Percentiles rank a stretch among this genome's conserved stretches.
phyloP scores from a whole-genome alignment of 441 rosid genomes.

The Erodium chrysanthum region DNA sequence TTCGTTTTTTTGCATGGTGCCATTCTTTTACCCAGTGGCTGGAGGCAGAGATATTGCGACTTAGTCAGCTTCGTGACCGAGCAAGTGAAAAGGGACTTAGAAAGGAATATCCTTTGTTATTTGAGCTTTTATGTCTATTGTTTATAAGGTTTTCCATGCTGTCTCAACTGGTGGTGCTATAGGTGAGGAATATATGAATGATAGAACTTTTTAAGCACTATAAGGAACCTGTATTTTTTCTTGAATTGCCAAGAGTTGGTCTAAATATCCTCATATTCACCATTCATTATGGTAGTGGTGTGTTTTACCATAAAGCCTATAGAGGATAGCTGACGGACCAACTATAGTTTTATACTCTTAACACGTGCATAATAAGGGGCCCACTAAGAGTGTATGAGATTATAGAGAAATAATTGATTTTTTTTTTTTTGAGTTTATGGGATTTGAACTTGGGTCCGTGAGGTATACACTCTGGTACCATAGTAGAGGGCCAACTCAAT shows the following conservation, averaged over 20 bases:
- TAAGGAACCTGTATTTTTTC: not conserved
- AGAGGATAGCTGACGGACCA: too few relatives aligned
- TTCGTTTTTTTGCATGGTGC: slow-evolving; percentile 6
- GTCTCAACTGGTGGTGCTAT: slow-evolving; percentile 13
- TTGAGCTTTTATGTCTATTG: slow-evolving; percentile 18
- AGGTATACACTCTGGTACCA: too few relatives aligned
- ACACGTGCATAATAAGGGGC: too few relatives aligned
- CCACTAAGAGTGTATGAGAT: too few relatives aligned
- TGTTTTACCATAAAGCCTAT: slow-evolving; percentile 10
- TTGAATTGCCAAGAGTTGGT: slow-evolving; percentile 3
- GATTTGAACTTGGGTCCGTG: too few relatives aligned
- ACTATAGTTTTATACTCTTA: too few relatives aligned
- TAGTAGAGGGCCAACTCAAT: too few relatives aligned
- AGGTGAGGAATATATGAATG: too few relatives aligned
- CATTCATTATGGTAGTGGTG: not conserved
- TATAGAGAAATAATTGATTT: too few relatives aligned
- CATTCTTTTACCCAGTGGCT: slow-evolving; percentile 40
- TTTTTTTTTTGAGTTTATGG: too few relatives aligned
- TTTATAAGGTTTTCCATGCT: slow-evolving; percentile 17
- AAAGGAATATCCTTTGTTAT: slow-evolving; percentile 82
- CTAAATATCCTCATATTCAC: not conserved
- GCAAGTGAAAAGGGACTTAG: slow-evolving; percentile 78
- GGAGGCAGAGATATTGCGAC: slow-evolving; percentile 60
- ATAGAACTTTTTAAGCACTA: too few relatives aligned
- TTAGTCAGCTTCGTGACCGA: slow-evolving; percentile 70